phyloP scores from a whole-genome alignment of 371 early-diverging fungal species.

The Globomyces sp. region DNA sequence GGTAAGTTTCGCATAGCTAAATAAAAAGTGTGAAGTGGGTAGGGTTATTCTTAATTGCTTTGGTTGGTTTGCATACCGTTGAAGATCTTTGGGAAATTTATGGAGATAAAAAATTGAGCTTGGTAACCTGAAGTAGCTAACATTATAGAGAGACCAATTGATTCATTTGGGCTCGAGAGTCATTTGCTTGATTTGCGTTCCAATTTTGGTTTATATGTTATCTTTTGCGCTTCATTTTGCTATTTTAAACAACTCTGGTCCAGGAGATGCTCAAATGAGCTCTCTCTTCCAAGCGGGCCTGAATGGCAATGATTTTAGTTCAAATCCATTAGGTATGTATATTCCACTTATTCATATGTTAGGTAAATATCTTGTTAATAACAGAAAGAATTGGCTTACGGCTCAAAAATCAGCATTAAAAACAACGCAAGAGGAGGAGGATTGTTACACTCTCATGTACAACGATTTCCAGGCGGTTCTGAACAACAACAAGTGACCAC shows the following conservation, averaged over 20 bases:
- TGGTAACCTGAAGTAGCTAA: conserved; percentile 33
- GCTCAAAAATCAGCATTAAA: conserved; percentile 89
- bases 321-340: conserved; percentile 78
- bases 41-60: conserved; percentile 91
- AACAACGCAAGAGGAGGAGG: conserved; percentile 90
- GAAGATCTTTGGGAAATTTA: conserved; percentile 92
- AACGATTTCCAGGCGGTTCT: conserved; percentile 90
- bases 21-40: conserved; percentile 97
- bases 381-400: conserved; percentile 83
- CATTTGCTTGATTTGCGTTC: conserved; percentile 81
- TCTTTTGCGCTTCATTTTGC: conserved; percentile 92
- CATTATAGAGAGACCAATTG: conserved; percentile 40
- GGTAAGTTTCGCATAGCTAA: conserved; percentile 38
- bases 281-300: conserved; percentile 96
- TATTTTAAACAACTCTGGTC: conserved; percentile 81
- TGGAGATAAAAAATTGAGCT: conserved; percentile 78
- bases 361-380: background rate
- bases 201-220: conserved; percentile 84
- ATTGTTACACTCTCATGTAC: conserved; percentile 96
- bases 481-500: conserved; percentile 98
- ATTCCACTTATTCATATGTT: background rate
- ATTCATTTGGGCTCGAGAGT: conserved; percentile 80
- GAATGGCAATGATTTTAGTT: conserved; percentile 74
- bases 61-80: conserved; percentile 94
- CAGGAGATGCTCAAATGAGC: conserved; percentile 98